Conservation (phyloP, 768 basidiomycete species). For the Boletellus ananiceps region DNA sequence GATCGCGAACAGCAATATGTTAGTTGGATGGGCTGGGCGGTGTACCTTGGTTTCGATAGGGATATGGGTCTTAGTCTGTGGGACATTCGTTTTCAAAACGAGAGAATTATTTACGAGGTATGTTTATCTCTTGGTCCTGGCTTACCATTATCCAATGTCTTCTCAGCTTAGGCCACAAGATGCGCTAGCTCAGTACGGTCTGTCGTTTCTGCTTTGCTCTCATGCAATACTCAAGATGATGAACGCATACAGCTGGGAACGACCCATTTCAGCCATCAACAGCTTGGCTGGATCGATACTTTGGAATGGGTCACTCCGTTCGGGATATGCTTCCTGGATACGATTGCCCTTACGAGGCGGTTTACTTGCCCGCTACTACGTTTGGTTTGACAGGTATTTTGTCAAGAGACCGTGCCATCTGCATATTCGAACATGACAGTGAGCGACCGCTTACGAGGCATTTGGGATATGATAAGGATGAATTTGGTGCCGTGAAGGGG, state of each 20-base stretch:
- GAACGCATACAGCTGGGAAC: conserved; percentile 40
- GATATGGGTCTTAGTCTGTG: conserved; percentile 64
- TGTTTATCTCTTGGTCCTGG: neutral
- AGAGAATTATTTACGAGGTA: conserved; percentile 60
- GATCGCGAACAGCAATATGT: conserved; percentile 49
- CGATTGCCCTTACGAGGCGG: conserved; percentile 61
- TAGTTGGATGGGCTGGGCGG: conserved; percentile 65
- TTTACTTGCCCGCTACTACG: conserved; percentile 56
- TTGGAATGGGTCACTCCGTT: conserved; percentile 57
- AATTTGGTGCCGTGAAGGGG: conserved; percentile 58
- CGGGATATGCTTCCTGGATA: conserved; percentile 63
- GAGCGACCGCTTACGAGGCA: conserved; percentile 56
- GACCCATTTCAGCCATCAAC: conserved; percentile 60
- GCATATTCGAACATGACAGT: conserved; percentile 60
- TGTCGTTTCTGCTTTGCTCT: neutral
- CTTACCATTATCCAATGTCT: neutral
- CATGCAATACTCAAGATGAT: neutral
- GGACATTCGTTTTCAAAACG: conserved; percentile 54
- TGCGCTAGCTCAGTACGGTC: conserved; percentile 57
- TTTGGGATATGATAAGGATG: conserved; percentile 47
- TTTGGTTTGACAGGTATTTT: conserved; percentile 42
- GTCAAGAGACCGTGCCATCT: conserved; percentile 50
- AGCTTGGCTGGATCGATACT: conserved; percentile 59
- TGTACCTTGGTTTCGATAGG: conserved; percentile 58
- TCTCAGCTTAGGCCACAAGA: conserved; percentile 55